phyloP scores from a whole-genome alignment of 2,329 filamentous ascomycete species.

The Metarhizium humberi region DNA sequence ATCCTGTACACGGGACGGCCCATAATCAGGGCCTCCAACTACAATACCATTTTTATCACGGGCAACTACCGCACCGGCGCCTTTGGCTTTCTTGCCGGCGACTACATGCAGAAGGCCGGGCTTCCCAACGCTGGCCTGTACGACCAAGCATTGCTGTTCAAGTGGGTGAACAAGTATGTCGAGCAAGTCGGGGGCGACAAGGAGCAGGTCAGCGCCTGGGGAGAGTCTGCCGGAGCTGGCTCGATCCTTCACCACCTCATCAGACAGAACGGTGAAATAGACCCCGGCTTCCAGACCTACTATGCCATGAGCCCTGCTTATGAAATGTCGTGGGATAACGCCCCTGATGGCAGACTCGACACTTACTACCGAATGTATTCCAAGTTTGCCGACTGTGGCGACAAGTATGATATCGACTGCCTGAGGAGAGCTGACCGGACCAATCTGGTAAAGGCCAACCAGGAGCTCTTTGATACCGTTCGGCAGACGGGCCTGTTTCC shows the following conservation, averaged over 20 bases:
- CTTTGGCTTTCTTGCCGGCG: conserved; percentile 36
- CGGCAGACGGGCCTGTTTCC: conserved; percentile 10
- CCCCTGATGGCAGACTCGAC: conserved; percentile 6
- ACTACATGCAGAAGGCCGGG: conserved; percentile 30
- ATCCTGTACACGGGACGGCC: conserved; percentile 27
- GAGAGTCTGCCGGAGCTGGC: conserved; percentile 40
- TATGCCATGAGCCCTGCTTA: conserved; percentile 7
- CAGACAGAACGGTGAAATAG: conserved; percentile 29
- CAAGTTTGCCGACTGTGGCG: not conserved
- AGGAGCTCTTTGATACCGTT: conserved; percentile 2
- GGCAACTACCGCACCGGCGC: conserved; percentile 40
- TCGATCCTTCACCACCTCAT: conserved; percentile 41
- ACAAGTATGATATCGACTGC: conserved; percentile 7
- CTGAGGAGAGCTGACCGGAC: not conserved
- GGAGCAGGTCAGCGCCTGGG: conserved; percentile 35
- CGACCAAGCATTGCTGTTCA: conserved; percentile 33
- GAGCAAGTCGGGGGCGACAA: conserved; percentile 36
- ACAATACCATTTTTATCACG: conserved; percentile 34
- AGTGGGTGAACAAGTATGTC: conserved; percentile 41
- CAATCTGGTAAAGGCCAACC: conserved; percentile 2
- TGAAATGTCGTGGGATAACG: conserved; percentile 11
- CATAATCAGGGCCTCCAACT: conserved; percentile 22
- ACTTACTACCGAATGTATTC: conserved; percentile 3
- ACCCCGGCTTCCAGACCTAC: conserved; percentile 29
- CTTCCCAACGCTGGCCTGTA: conserved; percentile 33